A percentile compares a stretch with the other conserved stretches of the same genome.
These are phyloP conservation scores for Glebionis coronaria DNA, from an alignment of 129 eudicot genomes.

Conservation along the genomic window DNA sequence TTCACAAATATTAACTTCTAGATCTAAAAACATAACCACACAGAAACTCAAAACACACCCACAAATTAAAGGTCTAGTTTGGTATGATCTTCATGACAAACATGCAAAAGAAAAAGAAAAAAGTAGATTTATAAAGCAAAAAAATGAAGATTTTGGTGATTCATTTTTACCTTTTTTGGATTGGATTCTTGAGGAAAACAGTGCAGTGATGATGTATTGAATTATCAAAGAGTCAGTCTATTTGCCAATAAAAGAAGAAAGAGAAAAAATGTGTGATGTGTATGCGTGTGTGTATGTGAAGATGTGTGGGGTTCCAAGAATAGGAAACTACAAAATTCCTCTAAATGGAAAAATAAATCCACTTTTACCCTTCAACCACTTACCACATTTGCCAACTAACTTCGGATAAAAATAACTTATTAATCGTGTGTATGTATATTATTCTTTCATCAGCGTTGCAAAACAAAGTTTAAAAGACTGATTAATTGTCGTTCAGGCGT, in stretches of 20 bases:
- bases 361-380: slow-evolving; percentile 25
- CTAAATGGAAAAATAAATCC: slow-evolving; percentile 41
- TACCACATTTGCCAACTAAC: slow-evolving; percentile 26
- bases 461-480: too few species aligned
- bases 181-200: slow-evolving; percentile 19
- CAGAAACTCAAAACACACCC: slow-evolving; percentile 14
- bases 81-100: slow-evolving; percentile 24
- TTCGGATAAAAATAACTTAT: not conserved
- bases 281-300: not conserved
- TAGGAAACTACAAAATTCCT: slow-evolving; percentile 38
- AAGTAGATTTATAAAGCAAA: not conserved
- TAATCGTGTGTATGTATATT: too few species aligned
- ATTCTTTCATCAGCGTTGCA: too few species aligned
- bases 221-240: slow-evolving; percentile 4
- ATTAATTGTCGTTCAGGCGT: too few species aligned
- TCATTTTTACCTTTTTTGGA: slow-evolving; percentile 19
- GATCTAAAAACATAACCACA: slow-evolving; percentile 29
- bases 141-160: slow-evolving; percentile 16
- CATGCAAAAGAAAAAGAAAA: slow-evolving; percentile 10
- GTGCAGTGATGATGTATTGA: not conserved
- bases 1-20: slow-evolving; percentile 18
- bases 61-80: not conserved
- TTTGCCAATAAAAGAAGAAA: slow-evolving; percentile 23
- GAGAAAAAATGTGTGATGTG: too few species aligned
- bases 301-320: slow-evolving; percentile 36